phyloP scores from a whole-genome alignment of 805 yeast genomes.

The Suhomyces vadensis region DNA sequence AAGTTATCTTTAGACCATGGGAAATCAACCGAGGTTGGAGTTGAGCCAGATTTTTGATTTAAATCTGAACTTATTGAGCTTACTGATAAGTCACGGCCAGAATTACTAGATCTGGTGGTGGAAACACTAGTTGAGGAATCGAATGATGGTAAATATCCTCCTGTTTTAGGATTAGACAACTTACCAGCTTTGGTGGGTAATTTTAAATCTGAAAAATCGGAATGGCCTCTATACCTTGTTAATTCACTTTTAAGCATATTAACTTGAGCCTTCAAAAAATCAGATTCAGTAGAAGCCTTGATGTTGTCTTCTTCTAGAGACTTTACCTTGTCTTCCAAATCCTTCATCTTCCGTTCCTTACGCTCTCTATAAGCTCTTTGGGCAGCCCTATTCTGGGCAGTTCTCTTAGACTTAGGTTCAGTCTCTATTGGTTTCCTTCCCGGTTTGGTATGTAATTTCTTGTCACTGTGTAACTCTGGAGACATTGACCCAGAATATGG shows the following conservation, averaged over 20 bases:
- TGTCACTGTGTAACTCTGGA: conserved; percentile 31
- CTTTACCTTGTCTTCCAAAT: conserved; percentile 76
- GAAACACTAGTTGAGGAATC: conserved; percentile 6
- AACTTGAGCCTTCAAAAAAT: conserved; percentile 74
- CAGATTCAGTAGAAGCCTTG: conserved; percentile 68
- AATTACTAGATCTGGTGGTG: neutral
- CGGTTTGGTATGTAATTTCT: conserved; percentile 53
- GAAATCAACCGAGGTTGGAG: conserved; percentile 51
- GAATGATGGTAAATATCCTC: conserved; percentile 19
- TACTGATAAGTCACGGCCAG: conserved; percentile 3
- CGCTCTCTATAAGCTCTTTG: conserved; percentile 96
- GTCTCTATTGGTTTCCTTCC: conserved; percentile 80
- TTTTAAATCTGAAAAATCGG: conserved; percentile 30
- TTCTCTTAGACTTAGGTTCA: conserved; percentile 85
- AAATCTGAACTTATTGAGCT: neutral
- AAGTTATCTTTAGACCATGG: conserved; percentile 46
- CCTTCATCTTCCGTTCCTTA: conserved; percentile 83
- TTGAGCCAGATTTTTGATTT: neutral
- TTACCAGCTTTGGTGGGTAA: conserved; percentile 34
- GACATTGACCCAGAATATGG: conserved; percentile 10
- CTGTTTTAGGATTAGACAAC: conserved; percentile 21
- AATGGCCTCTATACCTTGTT: conserved; percentile 51
- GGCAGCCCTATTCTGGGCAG: conserved; percentile 98
- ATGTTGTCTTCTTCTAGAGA: conserved; percentile 70
- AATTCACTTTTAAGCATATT: conserved; percentile 72